phyloP scores from a whole-genome alignment of 2,329 filamentous ascomycete species.

The Ophioceras dolichostomum region DNA sequence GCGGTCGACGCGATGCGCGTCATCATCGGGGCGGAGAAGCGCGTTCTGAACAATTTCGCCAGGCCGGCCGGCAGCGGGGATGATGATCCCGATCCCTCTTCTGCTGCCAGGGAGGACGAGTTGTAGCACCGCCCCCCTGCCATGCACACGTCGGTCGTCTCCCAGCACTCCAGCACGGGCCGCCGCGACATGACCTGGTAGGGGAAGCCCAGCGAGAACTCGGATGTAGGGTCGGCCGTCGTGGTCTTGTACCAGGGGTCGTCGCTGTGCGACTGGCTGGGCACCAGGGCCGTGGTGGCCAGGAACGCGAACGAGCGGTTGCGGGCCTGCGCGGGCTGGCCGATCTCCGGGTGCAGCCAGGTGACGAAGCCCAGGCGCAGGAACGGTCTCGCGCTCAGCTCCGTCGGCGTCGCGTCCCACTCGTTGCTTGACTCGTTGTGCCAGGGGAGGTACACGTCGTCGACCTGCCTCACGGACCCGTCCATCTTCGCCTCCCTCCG shows the following conservation, averaged over 20 bases:
- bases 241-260: neutral
- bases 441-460: neutral
- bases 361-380: neutral
- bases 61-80: neutral
- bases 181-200: neutral
- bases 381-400: neutral
- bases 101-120: neutral
- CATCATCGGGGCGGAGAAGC: neutral
- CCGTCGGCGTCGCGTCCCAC: neutral
- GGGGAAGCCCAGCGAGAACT: neutral
- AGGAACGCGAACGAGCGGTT: neutral
- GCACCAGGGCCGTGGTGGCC: neutral
- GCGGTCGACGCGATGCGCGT: neutral
- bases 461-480: neutral
- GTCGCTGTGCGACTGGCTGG: neutral
- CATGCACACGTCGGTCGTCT: neutral
- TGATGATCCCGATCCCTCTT: too few species aligned
- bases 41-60: neutral
- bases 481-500: neutral
- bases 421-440: neutral
- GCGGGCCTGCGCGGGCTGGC: neutral
- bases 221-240: neutral
- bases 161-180: neutral
- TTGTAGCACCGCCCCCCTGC: neutral
- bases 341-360: neutral